Conservation (phyloP, 768 basidiomycete species). For the Lactifluus pinguis region DNA sequence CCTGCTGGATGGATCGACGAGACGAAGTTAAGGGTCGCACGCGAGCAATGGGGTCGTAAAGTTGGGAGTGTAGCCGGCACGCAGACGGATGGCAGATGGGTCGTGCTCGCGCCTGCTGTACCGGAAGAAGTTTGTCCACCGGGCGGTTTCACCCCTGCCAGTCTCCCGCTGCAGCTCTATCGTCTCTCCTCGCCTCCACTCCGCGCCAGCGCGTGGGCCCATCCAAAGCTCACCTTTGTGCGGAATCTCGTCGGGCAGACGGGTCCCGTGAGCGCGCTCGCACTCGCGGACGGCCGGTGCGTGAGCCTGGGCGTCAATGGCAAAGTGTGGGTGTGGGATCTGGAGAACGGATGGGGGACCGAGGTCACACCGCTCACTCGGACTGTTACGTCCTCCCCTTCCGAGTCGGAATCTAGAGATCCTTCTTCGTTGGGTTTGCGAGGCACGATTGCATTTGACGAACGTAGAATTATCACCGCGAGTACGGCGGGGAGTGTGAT, state of each 20-base stretch:
- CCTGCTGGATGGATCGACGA: conserved; percentile 68
- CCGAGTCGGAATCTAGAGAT: conserved; percentile 1
- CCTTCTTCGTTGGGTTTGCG: not conserved
- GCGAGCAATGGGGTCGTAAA: conserved; percentile 74
- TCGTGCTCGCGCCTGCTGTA: conserved; percentile 56
- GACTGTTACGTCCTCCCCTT: not conserved
- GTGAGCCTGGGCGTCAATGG: conserved; percentile 66
- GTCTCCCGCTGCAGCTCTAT: conserved; percentile 59
- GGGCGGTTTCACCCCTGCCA: conserved; percentile 26
- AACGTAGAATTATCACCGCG: conserved; percentile 55
- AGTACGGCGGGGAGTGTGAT: conserved; percentile 29
- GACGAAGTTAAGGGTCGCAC: conserved; percentile 48
- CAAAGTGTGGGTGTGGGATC: conserved; percentile 80
- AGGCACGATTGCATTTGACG: conserved; percentile 61
- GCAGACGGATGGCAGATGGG: conserved; percentile 83
- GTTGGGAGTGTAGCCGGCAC: conserved; percentile 59
- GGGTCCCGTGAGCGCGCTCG: conserved; percentile 55
- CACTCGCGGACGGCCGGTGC: conserved; percentile 75
- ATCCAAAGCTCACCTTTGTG: conserved; percentile 61
- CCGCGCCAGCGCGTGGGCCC: conserved; percentile 36
- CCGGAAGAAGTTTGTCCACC: not conserved
- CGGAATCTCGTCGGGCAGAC: conserved; percentile 63
- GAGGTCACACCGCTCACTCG: conserved; percentile 29
- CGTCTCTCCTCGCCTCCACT: conserved; percentile 54
- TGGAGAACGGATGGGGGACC: conserved; percentile 44